Conservation (phyloP, 2,329 filamentous ascomycete species). For the Uncinocarpus reesii region DNA sequence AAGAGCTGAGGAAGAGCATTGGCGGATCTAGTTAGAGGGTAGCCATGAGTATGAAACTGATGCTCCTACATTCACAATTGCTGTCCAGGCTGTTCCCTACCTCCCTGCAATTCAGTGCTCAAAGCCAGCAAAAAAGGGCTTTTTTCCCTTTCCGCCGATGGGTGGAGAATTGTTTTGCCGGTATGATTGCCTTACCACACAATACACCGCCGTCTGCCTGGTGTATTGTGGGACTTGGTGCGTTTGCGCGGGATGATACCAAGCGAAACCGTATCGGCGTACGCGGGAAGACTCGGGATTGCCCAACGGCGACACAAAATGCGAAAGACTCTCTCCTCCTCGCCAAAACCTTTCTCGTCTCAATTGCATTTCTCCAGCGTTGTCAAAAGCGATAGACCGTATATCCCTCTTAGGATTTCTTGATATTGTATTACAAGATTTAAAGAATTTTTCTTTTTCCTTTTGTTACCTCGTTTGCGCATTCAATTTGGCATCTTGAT, state of each 20-base stretch:
- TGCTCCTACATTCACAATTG: no score
- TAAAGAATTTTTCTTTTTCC: not conserved
- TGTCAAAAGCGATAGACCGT: constrained; percentile 4
- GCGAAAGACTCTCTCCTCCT: not conserved
- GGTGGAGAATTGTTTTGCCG: not conserved
- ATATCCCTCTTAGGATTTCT: not conserved
- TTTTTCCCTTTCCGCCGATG: not conserved
- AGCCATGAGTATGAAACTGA: not conserved
- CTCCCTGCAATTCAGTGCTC: no score
- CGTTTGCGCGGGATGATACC: not conserved
- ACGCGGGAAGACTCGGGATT: constrained; percentile 14
- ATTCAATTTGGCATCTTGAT: not conserved
- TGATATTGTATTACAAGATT: constrained; percentile 1
- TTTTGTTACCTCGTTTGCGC: not conserved
- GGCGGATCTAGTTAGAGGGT: not conserved
- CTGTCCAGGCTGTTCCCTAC: no score
- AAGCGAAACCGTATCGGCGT: not conserved
- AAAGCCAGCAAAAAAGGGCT: not conserved
- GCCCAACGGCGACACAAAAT: constrained; percentile 4
- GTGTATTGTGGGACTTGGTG: not conserved
- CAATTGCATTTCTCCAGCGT: constrained; percentile 3
- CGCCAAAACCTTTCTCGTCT: constrained; percentile 5
- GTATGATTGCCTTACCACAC: not conserved
- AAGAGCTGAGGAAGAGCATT: constrained; percentile 20
- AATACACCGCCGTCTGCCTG: not conserved